Base-by-base conservation (phyloP, 352 stramenopile genomes). In the Globisporangium viniferum region DNA sequence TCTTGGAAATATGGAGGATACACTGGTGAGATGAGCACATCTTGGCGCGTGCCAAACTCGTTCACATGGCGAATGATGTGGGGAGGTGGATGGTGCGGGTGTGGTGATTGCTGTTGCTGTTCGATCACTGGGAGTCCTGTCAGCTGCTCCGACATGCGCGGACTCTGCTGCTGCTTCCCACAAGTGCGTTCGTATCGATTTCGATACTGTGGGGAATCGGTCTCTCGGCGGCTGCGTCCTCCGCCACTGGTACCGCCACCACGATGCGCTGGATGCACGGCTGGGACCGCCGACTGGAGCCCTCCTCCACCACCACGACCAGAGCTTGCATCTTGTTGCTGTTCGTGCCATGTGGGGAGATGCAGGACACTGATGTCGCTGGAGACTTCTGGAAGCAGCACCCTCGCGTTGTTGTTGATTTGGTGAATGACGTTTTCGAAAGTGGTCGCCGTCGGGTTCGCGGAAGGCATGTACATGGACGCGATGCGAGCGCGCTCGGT, bases 1-100 rank as follows among this genome's bases (percentile, higher is more conserved):
- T 70, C 59, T 33, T 53, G 55, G 68, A 89, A 90, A 53, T 75
- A 90, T 12, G 82, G 81, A 12, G 84, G 76, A 18, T 81, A 84
- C 7, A 78, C 70, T 1, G 84, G 76, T 1, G 84, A 91, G 22
- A 91, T 59, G 6, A 91, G 75, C 14, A 92, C 74, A 58, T 84
- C 74, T 48, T 92, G 82, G 1, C 68, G 74, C 9, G 49, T 79
- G 7, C 84, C 84, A 51, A 91, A 91, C 64, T 91, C 82, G 68
- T 92, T 92, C 64, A 86, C 76, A 33, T 91, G 82, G 33, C 76
- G 78, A 24, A 91, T 69, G 15, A 92, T 78, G 35, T 89, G 77
- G 8, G 78, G 64, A 7, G 69, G 53, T 8, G 44, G 15, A 18
- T 29, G 39, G 6, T 53, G n/a, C 2, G 31, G 36, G 18, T 29